Evolutionary conservation across 495 filamentous ascomycete genomes (phyloP).

Genomic region (Staphylotrichum longicolle): DNA sequence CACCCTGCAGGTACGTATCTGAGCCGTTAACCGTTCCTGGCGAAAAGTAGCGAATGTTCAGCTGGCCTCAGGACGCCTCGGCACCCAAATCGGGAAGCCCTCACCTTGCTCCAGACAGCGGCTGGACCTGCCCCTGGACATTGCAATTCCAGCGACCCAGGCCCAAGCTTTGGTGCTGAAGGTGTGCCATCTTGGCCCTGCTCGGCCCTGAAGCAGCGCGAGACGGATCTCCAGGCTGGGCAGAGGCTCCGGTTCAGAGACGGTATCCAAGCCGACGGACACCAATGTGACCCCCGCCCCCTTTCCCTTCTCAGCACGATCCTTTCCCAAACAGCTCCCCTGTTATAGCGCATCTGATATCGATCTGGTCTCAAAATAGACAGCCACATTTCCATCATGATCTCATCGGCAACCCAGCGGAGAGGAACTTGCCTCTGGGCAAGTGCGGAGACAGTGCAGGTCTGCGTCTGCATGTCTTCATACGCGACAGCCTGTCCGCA

Average conservation of each 20-base stretch:
- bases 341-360: neutral
- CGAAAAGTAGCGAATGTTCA: constrained; percentile 38
- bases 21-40: constrained; percentile 31
- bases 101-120: neutral
- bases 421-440: neutral
- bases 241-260: neutral
- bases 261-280: neutral
- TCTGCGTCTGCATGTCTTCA: too few relatives aligned
- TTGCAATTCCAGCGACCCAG: constrained; percentile 17
- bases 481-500: too few relatives aligned
- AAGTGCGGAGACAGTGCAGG: neutral
- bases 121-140: neutral
- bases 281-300: constrained; percentile 5
- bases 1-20: constrained; percentile 11
- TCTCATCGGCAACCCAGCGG: neutral
- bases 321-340: constrained; percentile 2
- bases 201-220: neutral
- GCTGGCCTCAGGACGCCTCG: constrained; percentile 34
- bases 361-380: constrained; percentile 1
- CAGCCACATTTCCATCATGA: neutral
- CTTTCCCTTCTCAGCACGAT: constrained; percentile 17
- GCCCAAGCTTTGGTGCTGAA: neutral
- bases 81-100: constrained; percentile 27
- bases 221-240: neutral
- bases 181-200: neutral